phyloP scores from a whole-genome alignment of 768 basidiomycete species.

The Hericium coralloides region DNA sequence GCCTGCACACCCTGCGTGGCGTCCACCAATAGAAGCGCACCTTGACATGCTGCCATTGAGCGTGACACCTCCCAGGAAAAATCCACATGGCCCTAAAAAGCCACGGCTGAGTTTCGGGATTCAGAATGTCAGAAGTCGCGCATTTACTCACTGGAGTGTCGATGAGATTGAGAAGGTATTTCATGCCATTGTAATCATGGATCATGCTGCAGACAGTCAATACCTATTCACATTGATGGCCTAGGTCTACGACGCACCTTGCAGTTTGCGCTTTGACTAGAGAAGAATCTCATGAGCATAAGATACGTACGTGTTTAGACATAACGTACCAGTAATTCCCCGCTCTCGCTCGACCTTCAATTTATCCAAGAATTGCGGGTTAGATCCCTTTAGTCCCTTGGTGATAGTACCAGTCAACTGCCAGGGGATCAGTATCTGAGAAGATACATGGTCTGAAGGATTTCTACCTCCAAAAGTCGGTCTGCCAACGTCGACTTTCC shows the following conservation, averaged over 20 bases:
- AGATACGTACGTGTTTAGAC: neutral
- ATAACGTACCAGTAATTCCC: constrained; percentile 77
- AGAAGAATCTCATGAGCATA: constrained; percentile 4
- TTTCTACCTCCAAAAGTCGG: constrained; percentile 65
- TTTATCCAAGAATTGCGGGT: constrained; percentile 85
- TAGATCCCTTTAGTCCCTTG: constrained; percentile 52
- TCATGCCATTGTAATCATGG: constrained; percentile 41
- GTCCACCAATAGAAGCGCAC: constrained; percentile 79
- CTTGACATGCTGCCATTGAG: constrained; percentile 88
- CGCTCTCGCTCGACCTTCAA: constrained; percentile 95
- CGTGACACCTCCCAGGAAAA: constrained; percentile 96
- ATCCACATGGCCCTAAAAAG: constrained; percentile 82
- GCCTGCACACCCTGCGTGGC: constrained; percentile 98
- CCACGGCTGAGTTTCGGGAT: neutral
- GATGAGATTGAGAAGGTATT: constrained; percentile 84
- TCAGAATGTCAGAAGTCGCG: neutral
- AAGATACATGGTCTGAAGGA: constrained; percentile 2
- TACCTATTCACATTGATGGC: constrained; percentile 4
- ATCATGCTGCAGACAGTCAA: constrained; percentile 56
- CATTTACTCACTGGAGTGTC: constrained; percentile 73
- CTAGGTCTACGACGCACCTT: constrained; percentile 36
- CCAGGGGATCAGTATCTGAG: constrained; percentile 9
- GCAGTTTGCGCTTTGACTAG: constrained; percentile 94
- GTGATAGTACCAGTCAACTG: constrained; percentile 86
- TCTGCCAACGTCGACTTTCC: constrained; percentile 95